Base-by-base conservation (phyloP, 257 asterid species). In the Thymus quinquecostatus region DNA sequence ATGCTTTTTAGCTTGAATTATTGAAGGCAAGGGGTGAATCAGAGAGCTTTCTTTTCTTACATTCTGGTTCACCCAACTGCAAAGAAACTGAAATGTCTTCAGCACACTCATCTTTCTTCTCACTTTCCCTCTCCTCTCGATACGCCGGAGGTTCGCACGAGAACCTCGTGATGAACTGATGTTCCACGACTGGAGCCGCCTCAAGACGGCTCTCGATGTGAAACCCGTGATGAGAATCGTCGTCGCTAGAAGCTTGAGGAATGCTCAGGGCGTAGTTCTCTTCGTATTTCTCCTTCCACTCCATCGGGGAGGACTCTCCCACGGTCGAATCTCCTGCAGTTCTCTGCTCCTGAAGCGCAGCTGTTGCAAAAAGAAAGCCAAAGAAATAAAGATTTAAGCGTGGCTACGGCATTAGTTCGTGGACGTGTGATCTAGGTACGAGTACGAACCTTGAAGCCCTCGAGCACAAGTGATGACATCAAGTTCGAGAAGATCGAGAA, bases 401-500 rank as follows among this genome's bases (percentile, higher is more conserved):
- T 10, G 7, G 21, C 6, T 14, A 1, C 57, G 7, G 3, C 10
- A 14, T 51, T n/a, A 47, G 12, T 11, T n/a, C 57, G n/a, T 56
- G 61, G 40, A 10, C 40, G 29, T 1, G 21, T 8, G 14, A 30
- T 56, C 60, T 27, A 55, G 2, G 13, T 8, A 40, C 4, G 66
- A 70, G 21, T 10, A 54, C 92, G 10, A 80, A 95, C 98, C 97
- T 76, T 77, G 86, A 51, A 95, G 96, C 58, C 81, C 86, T 79
- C 84, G 87, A 47, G 74, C 55, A 76, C 95, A 81, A 57, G 89
- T 83, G 73, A 95, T 75, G 21, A 95, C 80, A 80, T 95, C 97
- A 64, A 95, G 96, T 79, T 95, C 99, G 60, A 95, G 98, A 67
- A 92, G 92, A 73, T 95, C 95, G 57, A 95, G 98, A 77, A 95